Base-by-base conservation (phyloP, 352 stramenopile species). In the Globisporangium solare region DNA sequence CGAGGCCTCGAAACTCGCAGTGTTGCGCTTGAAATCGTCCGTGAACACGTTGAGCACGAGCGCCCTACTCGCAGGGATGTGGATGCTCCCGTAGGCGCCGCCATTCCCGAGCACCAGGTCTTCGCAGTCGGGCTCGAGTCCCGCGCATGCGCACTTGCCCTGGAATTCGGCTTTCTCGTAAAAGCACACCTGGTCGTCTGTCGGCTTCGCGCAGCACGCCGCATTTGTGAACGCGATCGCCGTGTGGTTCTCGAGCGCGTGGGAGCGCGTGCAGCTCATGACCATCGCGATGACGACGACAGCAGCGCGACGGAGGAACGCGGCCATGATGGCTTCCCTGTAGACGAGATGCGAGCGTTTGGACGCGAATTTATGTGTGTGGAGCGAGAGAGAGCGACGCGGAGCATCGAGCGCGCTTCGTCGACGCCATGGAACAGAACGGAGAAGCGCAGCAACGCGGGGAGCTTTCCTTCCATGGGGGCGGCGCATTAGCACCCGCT, bases 31-130 rank as follows among this genome's bases (percentile, higher is more conserved):
- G 21, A 41, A 64, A 43, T 64, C 58, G 51, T 64, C 58, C 21
- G 32, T 48, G 37, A 64, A 64, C 43, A 64, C 58, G 51, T 64
- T 64, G 43, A 64, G 51, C n/a, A 64, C 58, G 51, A 64, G 52
- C 7, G 52, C 41, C 43, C 32, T 17, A 18, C 53, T 39, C 22
- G 43, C 8, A 4, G 58, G 58, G 6, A 64, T 31, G 51, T 42
- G 58, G 15, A 64, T 47, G 17, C 58, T 64, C 6, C 51, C 58
- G 35, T 64, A 64, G 6, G 51, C 58, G 6, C 58, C 58, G 37
- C 58, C 51, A 24, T 64, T 64, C 32, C 58, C 58, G 12, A 64
- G 45, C 21, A 49, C 43, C 51, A 64, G 53, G 58, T 64, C 58
- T 24, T 64, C 58, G 43, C 53, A 60, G 7, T 31, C 35, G 10